Percentiles rank a stretch among this genome's conserved stretches.
Evolutionary conservation across 257 asterid species (phyloP).

Genomic region (Coffea eugenioides): DNA sequence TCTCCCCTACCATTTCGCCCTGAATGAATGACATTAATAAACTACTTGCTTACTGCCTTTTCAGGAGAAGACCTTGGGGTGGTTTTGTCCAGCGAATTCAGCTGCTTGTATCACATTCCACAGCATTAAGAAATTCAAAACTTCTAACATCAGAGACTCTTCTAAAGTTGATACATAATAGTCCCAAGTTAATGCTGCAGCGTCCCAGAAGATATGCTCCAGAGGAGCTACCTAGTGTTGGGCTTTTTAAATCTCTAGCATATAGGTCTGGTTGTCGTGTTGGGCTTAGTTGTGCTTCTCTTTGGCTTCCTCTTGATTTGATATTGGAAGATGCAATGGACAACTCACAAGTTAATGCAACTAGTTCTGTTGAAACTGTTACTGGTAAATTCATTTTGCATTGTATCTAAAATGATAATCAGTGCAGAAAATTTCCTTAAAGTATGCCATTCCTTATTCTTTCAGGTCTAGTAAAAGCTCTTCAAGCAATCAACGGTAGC

Average conservation of each 20-base stretch:
- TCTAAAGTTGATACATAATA: constrained; percentile 46
- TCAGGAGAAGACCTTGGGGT: constrained; percentile 71
- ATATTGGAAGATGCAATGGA: constrained; percentile 94
- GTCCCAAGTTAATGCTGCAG: constrained; percentile 26
- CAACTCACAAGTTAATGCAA: constrained; percentile 81
- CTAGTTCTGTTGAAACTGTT: constrained; percentile 84
- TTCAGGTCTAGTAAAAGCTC: constrained; percentile 87
- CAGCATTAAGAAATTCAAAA: constrained; percentile 58
- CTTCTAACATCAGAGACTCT: constrained; percentile 41
- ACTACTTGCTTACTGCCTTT: constrained; percentile 14
- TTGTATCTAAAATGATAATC: constrained; percentile 2
- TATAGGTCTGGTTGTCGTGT: constrained; percentile 62
- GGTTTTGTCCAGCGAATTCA: constrained; percentile 55
- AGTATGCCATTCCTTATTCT: constrained; percentile 21
- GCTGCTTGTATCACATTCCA: constrained; percentile 64
- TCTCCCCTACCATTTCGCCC: background rate
- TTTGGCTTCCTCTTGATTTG: constrained; percentile 95
- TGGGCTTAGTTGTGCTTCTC: constrained; percentile 71
- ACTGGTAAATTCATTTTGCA: constrained; percentile 53
- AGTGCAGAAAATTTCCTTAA: constrained; percentile 7
- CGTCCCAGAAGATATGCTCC: constrained; percentile 40
- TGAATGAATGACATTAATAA: background rate
- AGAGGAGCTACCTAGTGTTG: constrained; percentile 38
- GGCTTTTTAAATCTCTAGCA: constrained; percentile 53
- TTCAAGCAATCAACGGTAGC: constrained; percentile 76